A percentile compares a stretch with the other conserved stretches of the same genome.
These are phyloP conservation scores for Bipolaris victoriae DNA, from an alignment of 2,329 filamentous ascomycete genomes.

Conservation along the genomic window DNA sequence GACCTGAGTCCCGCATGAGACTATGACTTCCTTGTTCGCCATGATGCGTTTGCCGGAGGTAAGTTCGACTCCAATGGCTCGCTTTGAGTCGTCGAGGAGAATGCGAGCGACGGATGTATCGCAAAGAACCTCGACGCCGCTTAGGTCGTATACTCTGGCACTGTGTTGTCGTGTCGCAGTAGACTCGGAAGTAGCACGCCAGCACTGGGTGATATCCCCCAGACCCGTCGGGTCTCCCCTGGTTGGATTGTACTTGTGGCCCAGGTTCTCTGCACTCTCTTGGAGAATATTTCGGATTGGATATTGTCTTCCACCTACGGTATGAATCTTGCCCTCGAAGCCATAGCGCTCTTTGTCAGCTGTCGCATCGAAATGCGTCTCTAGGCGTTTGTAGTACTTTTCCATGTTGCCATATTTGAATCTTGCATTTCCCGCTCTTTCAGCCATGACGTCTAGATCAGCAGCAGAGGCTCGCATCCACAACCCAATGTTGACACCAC, in stretches of 20 bases:
- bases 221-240: constrained; percentile 25
- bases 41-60: background rate
- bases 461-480: constrained; percentile 25
- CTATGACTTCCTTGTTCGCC: constrained; percentile 50
- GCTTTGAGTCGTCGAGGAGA: constrained; percentile 19
- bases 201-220: constrained; percentile 19
- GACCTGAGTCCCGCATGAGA: constrained; percentile 48
- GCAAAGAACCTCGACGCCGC: constrained; percentile 14
- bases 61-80: constrained; percentile 36
- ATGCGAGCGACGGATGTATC: constrained; percentile 19
- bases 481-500: constrained; percentile 21
- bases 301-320: constrained; percentile 21
- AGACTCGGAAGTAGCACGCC: constrained; percentile 17
- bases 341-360: constrained; percentile 21
- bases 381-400: constrained; percentile 20
- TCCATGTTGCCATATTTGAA: constrained; percentile 24
- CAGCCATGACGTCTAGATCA: constrained; percentile 21
- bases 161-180: constrained; percentile 26
- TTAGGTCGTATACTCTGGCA: constrained; percentile 26
- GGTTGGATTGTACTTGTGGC: constrained; percentile 17
- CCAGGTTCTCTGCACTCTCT: constrained; percentile 16
- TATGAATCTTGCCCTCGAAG: constrained; percentile 27
- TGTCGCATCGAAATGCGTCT: constrained; percentile 19
- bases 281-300: constrained; percentile 19
- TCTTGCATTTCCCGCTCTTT: constrained; percentile 20